A percentile compares a stretch with the other conserved stretches of the same genome.
Conservation (phyloP, 164 flowering plant genomes). For the Hamamelis virginiana region DNA sequence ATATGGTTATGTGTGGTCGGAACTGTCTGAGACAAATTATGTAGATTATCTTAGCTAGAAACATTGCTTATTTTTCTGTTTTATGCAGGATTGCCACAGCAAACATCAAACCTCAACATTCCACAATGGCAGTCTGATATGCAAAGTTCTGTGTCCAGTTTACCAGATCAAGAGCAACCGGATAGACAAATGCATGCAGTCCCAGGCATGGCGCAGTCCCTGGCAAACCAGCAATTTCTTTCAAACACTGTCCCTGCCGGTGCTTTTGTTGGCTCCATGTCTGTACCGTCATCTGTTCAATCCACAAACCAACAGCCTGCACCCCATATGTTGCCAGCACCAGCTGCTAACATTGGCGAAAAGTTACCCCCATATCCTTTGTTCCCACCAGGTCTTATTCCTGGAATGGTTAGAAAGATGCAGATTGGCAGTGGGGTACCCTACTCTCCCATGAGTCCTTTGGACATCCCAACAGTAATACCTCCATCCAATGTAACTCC, state of each 20-base stretch:
- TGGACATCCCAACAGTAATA: constrained; percentile 92
- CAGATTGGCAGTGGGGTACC: constrained; percentile 99
- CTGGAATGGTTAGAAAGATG: constrained; percentile 97
- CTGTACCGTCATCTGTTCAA: constrained; percentile 45
- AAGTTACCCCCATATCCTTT: constrained; percentile 87
- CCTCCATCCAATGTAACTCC: constrained; percentile 86
- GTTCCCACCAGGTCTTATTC: constrained; percentile 97
- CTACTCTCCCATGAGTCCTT: constrained; percentile 95
- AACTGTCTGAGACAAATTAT: neutral
- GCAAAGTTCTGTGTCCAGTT: constrained; percentile 35
- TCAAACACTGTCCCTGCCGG: constrained; percentile 40
- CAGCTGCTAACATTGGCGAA: constrained; percentile 43
- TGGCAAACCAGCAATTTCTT: constrained; percentile 47
- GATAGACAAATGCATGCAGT: constrained; percentile 43
- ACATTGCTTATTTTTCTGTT: neutral
- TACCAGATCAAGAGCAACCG: constrained; percentile 46
- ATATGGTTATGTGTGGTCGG: neutral
- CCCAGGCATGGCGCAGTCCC: constrained; percentile 32
- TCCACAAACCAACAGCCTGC: constrained; percentile 42
- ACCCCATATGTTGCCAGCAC: constrained; percentile 31
- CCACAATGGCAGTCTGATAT: constrained; percentile 72
- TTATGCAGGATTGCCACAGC: constrained; percentile 45
- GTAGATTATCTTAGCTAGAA: neutral
- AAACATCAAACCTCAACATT: constrained; percentile 27
- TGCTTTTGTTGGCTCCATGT: constrained; percentile 51